Evolutionary conservation across 2,329 filamentous ascomycete species (phyloP), one percentile per base, ranked within the genome.

Genomic region (Fusarium papillatum): DNA sequence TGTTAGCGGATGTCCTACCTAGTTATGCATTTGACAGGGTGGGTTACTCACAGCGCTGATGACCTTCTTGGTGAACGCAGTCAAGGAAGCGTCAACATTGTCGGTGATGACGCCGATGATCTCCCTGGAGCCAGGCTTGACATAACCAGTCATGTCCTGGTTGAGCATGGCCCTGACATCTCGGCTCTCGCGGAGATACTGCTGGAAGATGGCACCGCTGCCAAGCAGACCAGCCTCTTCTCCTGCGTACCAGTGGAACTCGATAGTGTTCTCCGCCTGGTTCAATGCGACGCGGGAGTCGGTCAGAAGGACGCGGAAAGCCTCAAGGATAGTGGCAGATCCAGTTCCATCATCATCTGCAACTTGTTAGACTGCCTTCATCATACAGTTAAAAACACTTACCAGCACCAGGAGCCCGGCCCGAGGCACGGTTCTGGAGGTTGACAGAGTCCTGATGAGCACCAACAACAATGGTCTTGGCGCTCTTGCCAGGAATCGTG

Each of bases 211-310:
- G 38, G 83, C 84, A 36, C 94, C 93, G 69, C 92, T 94, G 59
- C 95, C 95, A 1, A 96, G 89, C 50, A 97, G 86, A 17, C 95
- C 95, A 11, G 93, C 94, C 81, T 97, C 95, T 79, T 97, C 95
- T 1, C 94, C 95, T 5, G 92, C 93, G 83, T 96, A 96, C 94
- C 94, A 97, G 82, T 96, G 94, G 83, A 96, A 96, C 84, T 97
- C 95, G 70, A 97, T 84, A 0, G 94, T 95, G 82, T 96, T 95
- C 72, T 91, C 70, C 90, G 85, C 85, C 39, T 83, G 88, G 41
- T 93, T 93, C 22, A 88, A 85, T 7, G 90, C 85, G 67, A 96
- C 88, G 50, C 90, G 88, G 11, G 91, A 85, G 41, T 92, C 91
- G 69, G 89, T 88, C 64, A 95, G 87, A 16, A 96, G 87, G 55